phyloP scores from a whole-genome alignment of 139 green algal species.

The Closterium sp. region DNA sequence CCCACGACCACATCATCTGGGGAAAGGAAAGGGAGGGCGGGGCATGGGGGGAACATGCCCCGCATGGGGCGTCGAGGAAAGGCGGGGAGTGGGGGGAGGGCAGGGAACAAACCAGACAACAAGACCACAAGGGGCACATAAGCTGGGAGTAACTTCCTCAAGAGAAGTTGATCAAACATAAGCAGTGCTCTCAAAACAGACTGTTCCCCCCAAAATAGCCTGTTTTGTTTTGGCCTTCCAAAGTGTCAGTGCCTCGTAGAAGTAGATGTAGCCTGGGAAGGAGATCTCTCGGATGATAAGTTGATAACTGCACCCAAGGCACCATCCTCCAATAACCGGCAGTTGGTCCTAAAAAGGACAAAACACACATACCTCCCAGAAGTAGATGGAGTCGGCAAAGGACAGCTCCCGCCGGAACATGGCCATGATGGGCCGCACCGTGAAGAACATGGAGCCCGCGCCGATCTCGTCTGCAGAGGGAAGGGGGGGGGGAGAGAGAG shows the following conservation, averaged over 20 bases:
- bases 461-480: slow-evolving; percentile 58
- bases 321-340: not conserved
- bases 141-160: too few species aligned
- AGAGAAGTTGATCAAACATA: too few species aligned
- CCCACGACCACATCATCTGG: too few species aligned
- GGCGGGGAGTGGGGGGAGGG: not conserved
- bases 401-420: slow-evolving; percentile 75
- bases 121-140: not conserved
- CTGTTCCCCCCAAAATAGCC: too few species aligned
- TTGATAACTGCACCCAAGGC: not conserved
- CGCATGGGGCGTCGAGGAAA: not conserved
- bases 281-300: not conserved
- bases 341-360: not conserved
- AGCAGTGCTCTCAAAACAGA: too few species aligned
- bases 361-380: slow-evolving; percentile 13
- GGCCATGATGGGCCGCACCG: slow-evolving; percentile 78
- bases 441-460: slow-evolving; percentile 75
- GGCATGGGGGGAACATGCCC: not conserved
- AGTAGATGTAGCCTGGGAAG: not conserved
- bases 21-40: not conserved
- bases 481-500: not conserved
- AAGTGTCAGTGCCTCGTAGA: not conserved
- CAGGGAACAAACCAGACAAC: too few species aligned
- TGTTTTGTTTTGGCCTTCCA: too few species aligned
- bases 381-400: slow-evolving; percentile 55